These are phyloP conservation scores for Annulohypoxylon stygium DNA, from an alignment of 495 filamentous ascomycete species.

Conservation along the genomic window DNA sequence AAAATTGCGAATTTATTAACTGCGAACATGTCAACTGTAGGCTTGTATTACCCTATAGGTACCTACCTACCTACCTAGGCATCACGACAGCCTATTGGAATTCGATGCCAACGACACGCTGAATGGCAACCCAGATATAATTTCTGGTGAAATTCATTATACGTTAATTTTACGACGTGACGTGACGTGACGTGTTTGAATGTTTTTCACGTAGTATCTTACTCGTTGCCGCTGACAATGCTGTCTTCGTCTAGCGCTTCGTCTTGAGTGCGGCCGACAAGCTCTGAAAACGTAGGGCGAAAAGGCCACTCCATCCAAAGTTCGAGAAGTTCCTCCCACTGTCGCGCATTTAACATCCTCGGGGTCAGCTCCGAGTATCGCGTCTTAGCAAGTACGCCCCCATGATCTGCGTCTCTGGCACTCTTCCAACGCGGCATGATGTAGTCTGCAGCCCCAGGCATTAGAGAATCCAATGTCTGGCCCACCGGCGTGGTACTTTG, in stretches of 20 bases:
- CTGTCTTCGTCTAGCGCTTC: constrained; percentile 37
- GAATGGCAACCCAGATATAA: no score
- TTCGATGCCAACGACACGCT: no score
- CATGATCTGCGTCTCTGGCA: constrained; percentile 54
- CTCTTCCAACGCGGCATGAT: constrained; percentile 57
- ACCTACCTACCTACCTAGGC: no score
- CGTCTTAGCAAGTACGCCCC: constrained; percentile 52
- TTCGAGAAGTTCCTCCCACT: constrained; percentile 64
- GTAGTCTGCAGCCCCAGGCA: constrained; percentile 58
- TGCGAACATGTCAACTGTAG: no score
- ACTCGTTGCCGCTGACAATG: background rate
- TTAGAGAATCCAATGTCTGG: constrained; percentile 47
- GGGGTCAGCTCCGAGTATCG: constrained; percentile 52
- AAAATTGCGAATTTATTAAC: no score
- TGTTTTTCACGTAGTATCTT: background rate
- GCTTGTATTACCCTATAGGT: no score
- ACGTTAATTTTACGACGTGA: no score
- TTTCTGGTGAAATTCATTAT: no score
- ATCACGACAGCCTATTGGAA: no score
- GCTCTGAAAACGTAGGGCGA: constrained; percentile 56
- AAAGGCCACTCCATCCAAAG: constrained; percentile 74
- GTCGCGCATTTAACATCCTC: constrained; percentile 58
- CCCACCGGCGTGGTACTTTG: constrained; percentile 38
- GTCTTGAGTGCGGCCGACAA: constrained; percentile 55
- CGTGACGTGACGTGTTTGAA: no score